These are phyloP conservation scores for Chlamydomonas eustigma DNA, from an alignment of 139 green algal species.

Conservation along the genomic window DNA sequence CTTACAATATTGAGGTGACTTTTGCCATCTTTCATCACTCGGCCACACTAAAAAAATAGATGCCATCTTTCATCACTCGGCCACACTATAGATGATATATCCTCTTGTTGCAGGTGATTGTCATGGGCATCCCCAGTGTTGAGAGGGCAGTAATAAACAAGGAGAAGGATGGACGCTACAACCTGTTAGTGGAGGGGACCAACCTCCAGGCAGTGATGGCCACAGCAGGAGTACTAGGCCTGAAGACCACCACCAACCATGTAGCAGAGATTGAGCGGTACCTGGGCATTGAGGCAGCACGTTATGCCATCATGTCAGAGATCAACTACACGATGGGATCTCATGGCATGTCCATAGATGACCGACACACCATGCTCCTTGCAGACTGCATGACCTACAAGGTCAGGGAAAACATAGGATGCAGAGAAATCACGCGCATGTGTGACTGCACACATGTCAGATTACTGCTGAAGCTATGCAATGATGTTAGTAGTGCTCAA, in stretches of 20 bases:
- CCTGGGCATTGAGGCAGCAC: slow-evolving; percentile 89
- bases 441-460: too few species aligned
- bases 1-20: too few species aligned
- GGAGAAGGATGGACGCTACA: slow-evolving; percentile 49
- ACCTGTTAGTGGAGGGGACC: slow-evolving; percentile 77
- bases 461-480: too few species aligned
- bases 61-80: too few species aligned
- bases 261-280: slow-evolving; percentile 79
- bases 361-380: slow-evolving; percentile 93
- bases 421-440: too few species aligned
- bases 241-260: slow-evolving; percentile 86
- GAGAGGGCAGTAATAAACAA: slow-evolving; percentile 89
- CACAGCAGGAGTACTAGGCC: slow-evolving; percentile 13
- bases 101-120: slow-evolving; percentile 64
- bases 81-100: too few species aligned
- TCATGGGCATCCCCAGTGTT: slow-evolving; percentile 84
- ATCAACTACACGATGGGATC: slow-evolving; percentile 88
- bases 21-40: too few species aligned
- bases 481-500: too few species aligned
- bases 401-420: slow-evolving; percentile 24
- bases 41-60: too few species aligned
- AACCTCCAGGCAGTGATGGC: slow-evolving; percentile 47
- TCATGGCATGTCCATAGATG: slow-evolving; percentile 96
- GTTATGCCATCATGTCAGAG: slow-evolving; percentile 77
- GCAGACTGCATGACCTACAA: slow-evolving; percentile 99